These are phyloP conservation scores for Salvia splendens DNA, from an alignment of 257 asterid genomes.

Conservation along the genomic window DNA sequence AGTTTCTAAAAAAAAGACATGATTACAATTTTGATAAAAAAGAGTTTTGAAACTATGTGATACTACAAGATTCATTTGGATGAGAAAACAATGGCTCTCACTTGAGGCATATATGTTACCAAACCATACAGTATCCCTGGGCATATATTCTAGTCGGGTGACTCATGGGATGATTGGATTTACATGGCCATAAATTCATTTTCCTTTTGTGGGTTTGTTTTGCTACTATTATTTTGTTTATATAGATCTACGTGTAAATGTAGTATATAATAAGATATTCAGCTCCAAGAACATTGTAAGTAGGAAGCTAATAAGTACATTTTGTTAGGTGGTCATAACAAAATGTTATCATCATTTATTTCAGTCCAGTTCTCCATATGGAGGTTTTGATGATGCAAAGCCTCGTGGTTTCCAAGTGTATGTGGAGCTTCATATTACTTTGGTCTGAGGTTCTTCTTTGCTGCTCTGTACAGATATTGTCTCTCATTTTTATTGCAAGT, in stretches of 20 bases:
- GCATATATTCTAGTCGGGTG: not conserved
- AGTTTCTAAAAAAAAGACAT: not conserved
- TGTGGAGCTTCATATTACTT: conserved; percentile 29
- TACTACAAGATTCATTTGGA: conserved; percentile 1
- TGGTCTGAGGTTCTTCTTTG: conserved; percentile 27
- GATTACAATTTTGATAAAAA: not conserved
- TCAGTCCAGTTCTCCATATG: conserved; percentile 26
- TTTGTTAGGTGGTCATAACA: conserved; percentile 81
- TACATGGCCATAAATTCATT: not conserved
- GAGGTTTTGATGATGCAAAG: conserved; percentile 24
- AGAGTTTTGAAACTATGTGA: not conserved
- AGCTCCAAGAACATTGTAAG: not conserved
- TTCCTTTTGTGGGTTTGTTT: not conserved
- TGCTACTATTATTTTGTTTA: not conserved
- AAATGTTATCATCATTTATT: conserved; percentile 82
- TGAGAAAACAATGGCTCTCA: not conserved
- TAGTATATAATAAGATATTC: not conserved
- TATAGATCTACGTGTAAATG: not conserved
- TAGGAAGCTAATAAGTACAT: conserved; percentile 23
- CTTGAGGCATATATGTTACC: conserved; percentile 2
- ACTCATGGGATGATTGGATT: conserved; percentile 10
- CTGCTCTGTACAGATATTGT: conserved; percentile 35
- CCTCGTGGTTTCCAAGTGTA: conserved; percentile 24
- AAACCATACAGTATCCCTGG: not conserved
- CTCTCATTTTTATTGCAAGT: conserved; percentile 28